Evolutionary conservation across 371 early-diverging fungal species (phyloP), one percentile per base, ranked within the genome.

Genomic region (Mucor lusitanicus): DNA sequence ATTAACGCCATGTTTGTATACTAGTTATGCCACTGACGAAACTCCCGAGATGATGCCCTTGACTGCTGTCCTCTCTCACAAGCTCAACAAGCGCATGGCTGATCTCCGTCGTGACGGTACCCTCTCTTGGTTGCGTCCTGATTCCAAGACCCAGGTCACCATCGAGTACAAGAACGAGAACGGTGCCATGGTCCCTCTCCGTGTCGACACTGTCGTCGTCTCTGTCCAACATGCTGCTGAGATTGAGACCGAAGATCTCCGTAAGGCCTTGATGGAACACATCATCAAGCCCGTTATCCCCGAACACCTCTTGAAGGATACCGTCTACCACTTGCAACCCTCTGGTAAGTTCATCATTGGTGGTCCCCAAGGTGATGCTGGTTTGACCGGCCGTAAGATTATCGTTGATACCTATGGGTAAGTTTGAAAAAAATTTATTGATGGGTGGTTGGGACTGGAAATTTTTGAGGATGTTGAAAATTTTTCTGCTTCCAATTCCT

Each of bases 71-170:
- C 89, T 99, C 66, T 91, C 99, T 73, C 99, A 99, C 93, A 94
- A 97, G 89, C 91, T 99, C 68, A 98, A 97, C 90, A 77, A 85
- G 78, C 94, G 93, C 81, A 90, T 99, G 91, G 86, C 94, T 69
- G 96, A 97, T 64, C 91, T 94, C 78, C 97, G 99, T 74, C 93
- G 95, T 76, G 91, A 92, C 75, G 97, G 95, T 69, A 87, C 88
- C 69, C 89, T 95, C 72, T 71, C 85, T 69, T 99, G 95, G 95
- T 85, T 99, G 76, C 94, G 97, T 69, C 97, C 99, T 69, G 99
- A 99, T 91, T 94, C 97, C 82, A 99, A 99, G 93, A 94, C 99
- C 76, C 99, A 99, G 83, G 99, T 99, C 76, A 99, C 99, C 72
- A 94, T 99, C 70, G 99, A 99, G 88, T 99, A 99, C 94, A 90